Base-by-base conservation (phyloP, 2,329 filamentous ascomycete genomes). In the Verticillium dahliae region DNA sequence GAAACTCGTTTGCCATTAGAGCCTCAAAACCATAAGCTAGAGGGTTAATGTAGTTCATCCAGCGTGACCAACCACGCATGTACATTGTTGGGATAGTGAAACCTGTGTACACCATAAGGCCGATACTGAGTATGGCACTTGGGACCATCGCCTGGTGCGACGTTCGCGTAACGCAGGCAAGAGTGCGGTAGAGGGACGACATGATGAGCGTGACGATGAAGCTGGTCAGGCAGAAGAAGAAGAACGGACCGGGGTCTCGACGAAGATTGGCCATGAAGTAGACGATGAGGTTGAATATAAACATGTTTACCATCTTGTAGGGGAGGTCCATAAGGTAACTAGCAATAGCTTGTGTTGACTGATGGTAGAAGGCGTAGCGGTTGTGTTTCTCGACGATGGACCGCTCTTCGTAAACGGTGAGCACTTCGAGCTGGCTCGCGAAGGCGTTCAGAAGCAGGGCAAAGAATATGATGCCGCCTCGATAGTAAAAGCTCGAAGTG, bases 221-320 rank as follows among this genome's bases (percentile, higher is more conserved):
- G 0, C 73, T 74, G 6, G 70, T 64, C 15, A 79, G 71, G 64
- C 79, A 77, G 70, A 81, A 79, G 71, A 87, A 83, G 74, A 89
- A 89, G 74, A 88, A 90, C 1, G 79, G 72, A 9, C 82, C 83
- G 1, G 85, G 73, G 60, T 82, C 80, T 55, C 85, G 78, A 60
- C 84, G 79, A 1, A 90, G 77, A 62, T 86, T 81, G 0, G 84
- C 82, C 83, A 90, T 83, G 70, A 90, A 89, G 73, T 90, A 90
- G 0, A 89, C 72, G 0, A 82, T 62, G 6, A 56, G n/a, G 38
- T 62, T 59, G 3, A 60, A 60, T 69, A 88, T 87, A 72, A 88
- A 87, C 2, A 88, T 71, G 2, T 63, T 60, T 14, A 55, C 27
- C 10, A 58, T 74, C 73, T 67, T 79, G 73, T 73, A 63, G 59